Base-by-base conservation (phyloP, 192 early-diverging fungal genomes). In the Spizellomyces sp. region DNA sequence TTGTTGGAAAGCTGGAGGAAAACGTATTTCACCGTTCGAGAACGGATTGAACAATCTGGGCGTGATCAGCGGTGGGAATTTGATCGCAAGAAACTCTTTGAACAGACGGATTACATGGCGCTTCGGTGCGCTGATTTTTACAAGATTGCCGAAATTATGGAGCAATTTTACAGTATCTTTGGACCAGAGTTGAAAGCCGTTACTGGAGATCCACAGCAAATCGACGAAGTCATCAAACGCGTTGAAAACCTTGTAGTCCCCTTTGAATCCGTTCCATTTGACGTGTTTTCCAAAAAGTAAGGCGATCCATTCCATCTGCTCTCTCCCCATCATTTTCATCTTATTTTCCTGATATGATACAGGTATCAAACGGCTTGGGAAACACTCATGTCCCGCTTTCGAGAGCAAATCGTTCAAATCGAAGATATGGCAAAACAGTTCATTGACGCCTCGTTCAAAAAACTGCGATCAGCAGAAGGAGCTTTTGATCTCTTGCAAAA, bases 371-470 rank as follows among this genome's bases (percentile, higher is more conserved):
- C 77, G 15, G 78, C 81, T 48, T 88, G 87, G 87, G 84, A 88
- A 56, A 75, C 79, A 2, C 56, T 88, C 9, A 87, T 88, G 85
- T 69, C 74, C 17, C 74, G 84, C n/a, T 88, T 88, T 71, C 80
- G 87, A 5, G 87, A 88, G 66, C 87, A 88, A 71, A 86, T 88
- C 19, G 54, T 88, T 43, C 84, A 88, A 65, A 88, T 88, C 54
- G 87, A 88, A 62, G 87, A 88, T 64, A 88, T 88, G 87, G 87
- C 87, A 9, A 87, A 87, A 69, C 87, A 88, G 56, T 88, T 88
- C 67, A 88, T 88, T 54, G 87, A 88, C 63, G 87, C 87, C 2
- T 81, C 78, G 4, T 88, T 88, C 73, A 88, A 88, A 62, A 88
- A 88, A 62, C 74, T 88, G 10, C 63, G 84, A n/a, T 85, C 83